Percentiles rank a stretch among this genome's conserved stretches.
Conservation (phyloP, 352 stramenopile species). For the Aphanomyces cochlioides region DNA sequence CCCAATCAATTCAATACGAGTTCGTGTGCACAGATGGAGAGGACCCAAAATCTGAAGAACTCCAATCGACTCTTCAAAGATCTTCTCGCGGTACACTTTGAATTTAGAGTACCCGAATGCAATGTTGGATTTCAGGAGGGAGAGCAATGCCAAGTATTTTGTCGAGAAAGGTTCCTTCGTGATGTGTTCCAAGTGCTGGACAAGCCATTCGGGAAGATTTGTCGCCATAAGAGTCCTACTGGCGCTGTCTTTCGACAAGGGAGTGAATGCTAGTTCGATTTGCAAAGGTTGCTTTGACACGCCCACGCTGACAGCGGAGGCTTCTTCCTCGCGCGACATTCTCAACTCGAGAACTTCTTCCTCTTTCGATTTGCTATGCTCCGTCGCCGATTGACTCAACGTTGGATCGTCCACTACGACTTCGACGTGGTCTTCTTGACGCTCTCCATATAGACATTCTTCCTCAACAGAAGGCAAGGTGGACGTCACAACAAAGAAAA, state of each 20-base stretch:
- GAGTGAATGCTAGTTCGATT: constrained; percentile 1
- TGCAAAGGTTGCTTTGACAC: not conserved
- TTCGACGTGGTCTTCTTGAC: not conserved
- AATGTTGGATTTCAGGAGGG: constrained; percentile 1
- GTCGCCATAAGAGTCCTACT: not conserved
- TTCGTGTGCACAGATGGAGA: constrained; percentile 67
- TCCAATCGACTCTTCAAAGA: constrained; percentile 77
- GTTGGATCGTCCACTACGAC: not conserved
- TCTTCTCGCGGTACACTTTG: constrained; percentile 69
- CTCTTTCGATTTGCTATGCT: not conserved
- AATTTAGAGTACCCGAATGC: constrained; percentile 43
- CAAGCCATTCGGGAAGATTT: constrained; percentile 4
- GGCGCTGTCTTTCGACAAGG: not conserved
- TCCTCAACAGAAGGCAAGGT: not conserved
- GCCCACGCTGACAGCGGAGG: not conserved
- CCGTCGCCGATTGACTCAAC: not conserved
- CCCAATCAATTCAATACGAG: constrained; percentile 84
- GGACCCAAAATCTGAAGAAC: constrained; percentile 66
- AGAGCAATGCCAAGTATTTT: constrained; percentile 23
- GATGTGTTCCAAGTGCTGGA: constrained; percentile 5
- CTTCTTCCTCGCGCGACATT: not conserved
- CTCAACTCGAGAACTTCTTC: not conserved
- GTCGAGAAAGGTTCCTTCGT: constrained; percentile 7
- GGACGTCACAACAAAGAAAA: constrained; percentile 16
- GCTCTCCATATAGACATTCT: not conserved